Base-by-base conservation (phyloP, 495 filamentous ascomycete genomes). In the Neurospora sp. region DNA sequence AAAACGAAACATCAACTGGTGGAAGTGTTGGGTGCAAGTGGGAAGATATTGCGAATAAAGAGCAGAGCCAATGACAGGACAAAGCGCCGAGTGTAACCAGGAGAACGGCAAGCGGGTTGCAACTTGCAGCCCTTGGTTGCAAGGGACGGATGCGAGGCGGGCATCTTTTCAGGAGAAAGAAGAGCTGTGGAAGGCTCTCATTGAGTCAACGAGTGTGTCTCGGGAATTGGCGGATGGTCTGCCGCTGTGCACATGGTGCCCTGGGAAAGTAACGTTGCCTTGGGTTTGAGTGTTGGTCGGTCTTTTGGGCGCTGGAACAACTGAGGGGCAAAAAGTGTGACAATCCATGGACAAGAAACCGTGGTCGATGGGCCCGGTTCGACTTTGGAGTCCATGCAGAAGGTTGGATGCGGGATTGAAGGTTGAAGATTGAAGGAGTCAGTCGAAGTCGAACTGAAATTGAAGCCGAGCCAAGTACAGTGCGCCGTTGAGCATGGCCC, bases 221-320 rank as follows among this genome's bases (percentile, higher is more conserved):
- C 54, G 27, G 54, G 14, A 62, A 4, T 18, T 62, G 11, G 48
- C 48, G 14, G 48, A 14, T 59, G 48, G 48, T 59, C 23, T 20
- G 48, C 23, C 23, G 48, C 23, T 59, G 48, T 59, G 48, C 10
- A 59, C 20, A n/a, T 73, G 71, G 20, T 3, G 69, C 4, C n/a
- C n/a, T 35, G 71, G 69, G 69, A 70, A 76, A 39, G 77, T 76
- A 78, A 78, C 77, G 77, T 78, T 78, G 77, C 76, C 71, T 77
- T 48, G 44, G 46, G 46, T 27, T 59, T 31, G 48, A 31, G 11
- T 59, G 11, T 62, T 62, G 54, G 27, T 35, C 54, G 54, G 54
- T 62, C 54, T 35, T 35, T 35, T 62, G 54, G 42, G 70, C 11
- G 42, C 62, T 2, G 12, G 27, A 62, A 8, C 54, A 62, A 14